These are phyloP conservation scores for Fusarium sp. DNA, from an alignment of 2,329 filamentous ascomycete genomes.

Conservation along the genomic window DNA sequence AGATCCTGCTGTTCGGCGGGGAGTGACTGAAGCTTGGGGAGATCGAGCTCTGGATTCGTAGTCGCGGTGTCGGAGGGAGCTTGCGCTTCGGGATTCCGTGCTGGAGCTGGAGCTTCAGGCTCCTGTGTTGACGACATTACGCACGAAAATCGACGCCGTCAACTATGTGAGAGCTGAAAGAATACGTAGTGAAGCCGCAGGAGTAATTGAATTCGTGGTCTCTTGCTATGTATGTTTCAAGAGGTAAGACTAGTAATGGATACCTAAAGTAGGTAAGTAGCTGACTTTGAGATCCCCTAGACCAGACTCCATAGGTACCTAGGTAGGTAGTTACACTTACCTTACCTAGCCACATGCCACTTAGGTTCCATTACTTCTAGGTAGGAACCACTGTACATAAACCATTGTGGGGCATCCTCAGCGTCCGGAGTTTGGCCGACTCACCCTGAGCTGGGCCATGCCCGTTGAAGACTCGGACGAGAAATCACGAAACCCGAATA, in stretches of 20 bases:
- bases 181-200: slow-evolving; percentile 4
- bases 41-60: slow-evolving; percentile 81
- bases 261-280: not conserved
- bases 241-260: slow-evolving; percentile 20
- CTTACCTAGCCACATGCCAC: slow-evolving; percentile 33
- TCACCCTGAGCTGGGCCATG: slow-evolving; percentile 20
- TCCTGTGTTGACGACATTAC: slow-evolving; percentile 52
- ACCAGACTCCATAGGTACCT: not conserved
- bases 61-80: slow-evolving; percentile 52
- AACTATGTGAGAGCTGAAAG: slow-evolving; percentile 22
- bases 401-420: slow-evolving; percentile 23
- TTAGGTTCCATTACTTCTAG: slow-evolving; percentile 13
- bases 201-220: slow-evolving; percentile 17
- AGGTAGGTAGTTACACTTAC: not conserved
- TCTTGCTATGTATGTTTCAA: slow-evolving; percentile 17
- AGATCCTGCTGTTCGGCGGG: slow-evolving; percentile 96
- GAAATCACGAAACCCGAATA: not conserved
- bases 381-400: slow-evolving; percentile 19
- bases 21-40: slow-evolving; percentile 87
- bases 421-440: slow-evolving; percentile 44
- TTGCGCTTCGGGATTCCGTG: slow-evolving; percentile 44
- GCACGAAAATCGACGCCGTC: slow-evolving; percentile 27
- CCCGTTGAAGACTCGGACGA: not conserved
- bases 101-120: slow-evolving; percentile 48
- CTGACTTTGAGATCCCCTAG: slow-evolving; percentile 34